Evolutionary conservation across 805 yeast species (phyloP), one percentile per base, ranked within the genome.

Genomic region (Pichia membranifaciens): DNA sequence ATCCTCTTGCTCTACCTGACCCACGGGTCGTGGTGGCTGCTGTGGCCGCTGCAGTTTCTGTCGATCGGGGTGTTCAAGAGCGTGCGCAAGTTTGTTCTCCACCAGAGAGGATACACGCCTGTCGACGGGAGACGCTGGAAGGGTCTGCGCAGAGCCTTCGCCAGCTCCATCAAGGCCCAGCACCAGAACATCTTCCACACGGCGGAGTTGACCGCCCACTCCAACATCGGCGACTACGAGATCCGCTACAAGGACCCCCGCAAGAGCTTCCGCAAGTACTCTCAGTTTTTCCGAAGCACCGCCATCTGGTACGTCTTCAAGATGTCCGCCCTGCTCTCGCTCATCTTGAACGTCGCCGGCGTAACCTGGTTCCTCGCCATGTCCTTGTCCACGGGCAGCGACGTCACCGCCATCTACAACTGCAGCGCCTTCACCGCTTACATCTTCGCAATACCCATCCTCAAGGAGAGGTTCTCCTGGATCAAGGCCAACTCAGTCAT

Each of bases 401-500:
- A 88, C 58, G 84, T 88, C 33, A 88, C 96, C 2, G 96, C 96
- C 3, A 87, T 87, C 51, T 88, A 87, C 67, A 87, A 88, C 67
- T 87, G 93, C 61, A 82, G 91, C 15, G 95, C 96, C 0, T 88
- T 88, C 62, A 83, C 90, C 4, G 96, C 96, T 0, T 82, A 88
- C 58, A 76, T 86, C 15, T 87, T 88, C 65, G 87, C 95, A 3
- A 81, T 88, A 23, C 86, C 89, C 1, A 64, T 88, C 18, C 69
- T 88, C 43, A 68, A 76, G 31, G 96, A 88, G 58, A 68, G 65
- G 41, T 78, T 87, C 57, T 76, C 82, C 3, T 71, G 78, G 70
- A 58, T 76, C 44, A 87, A 88, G 62, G 72, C 79, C 9, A 58
- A 71, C 25, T 78, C 89, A n/a, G 96, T 88, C 16, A 53, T 79